phyloP scores from a whole-genome alignment of 129 eudicot species.

The Artemisia annua region DNA sequence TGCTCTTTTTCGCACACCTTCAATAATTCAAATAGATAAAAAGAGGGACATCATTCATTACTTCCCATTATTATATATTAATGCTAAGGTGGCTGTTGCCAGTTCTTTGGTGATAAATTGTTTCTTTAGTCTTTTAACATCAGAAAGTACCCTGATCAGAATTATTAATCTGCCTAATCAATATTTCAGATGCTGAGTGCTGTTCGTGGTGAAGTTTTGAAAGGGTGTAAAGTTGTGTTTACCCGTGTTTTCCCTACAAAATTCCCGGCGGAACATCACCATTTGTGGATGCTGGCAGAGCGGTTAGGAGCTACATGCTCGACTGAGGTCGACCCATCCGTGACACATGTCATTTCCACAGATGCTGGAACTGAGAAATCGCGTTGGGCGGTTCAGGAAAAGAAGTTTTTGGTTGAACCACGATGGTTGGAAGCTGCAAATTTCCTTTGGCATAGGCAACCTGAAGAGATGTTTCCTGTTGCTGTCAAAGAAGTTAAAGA shows the following conservation, averaged over 20 bases:
- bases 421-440: conserved; percentile 84
- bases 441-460: conserved; percentile 66
- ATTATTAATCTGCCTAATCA: conserved; percentile 9
- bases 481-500: conserved; percentile 44
- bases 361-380: conserved; percentile 47
- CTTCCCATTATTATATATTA: not conserved
- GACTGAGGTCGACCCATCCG: conserved; percentile 41
- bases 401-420: conserved; percentile 72
- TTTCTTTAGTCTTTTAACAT: not conserved
- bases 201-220: conserved; percentile 56
- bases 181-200: conserved; percentile 56
- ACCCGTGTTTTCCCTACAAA: conserved; percentile 31
- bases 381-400: conserved; percentile 70
- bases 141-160: not conserved
- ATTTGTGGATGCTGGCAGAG: conserved; percentile 58
- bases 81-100: conserved; percentile 10
- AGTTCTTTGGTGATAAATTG: not conserved
- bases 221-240: conserved; percentile 61
- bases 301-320: conserved; percentile 53
- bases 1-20: not conserved
- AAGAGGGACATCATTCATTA: conserved; percentile 1
- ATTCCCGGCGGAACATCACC: conserved; percentile 27
- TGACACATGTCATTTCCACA: conserved; percentile 44
- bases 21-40: not conserved
- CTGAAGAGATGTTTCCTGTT: conserved; percentile 75